phyloP scores from a whole-genome alignment of 306 rosid species.

The Gleditsia sinensis region DNA sequence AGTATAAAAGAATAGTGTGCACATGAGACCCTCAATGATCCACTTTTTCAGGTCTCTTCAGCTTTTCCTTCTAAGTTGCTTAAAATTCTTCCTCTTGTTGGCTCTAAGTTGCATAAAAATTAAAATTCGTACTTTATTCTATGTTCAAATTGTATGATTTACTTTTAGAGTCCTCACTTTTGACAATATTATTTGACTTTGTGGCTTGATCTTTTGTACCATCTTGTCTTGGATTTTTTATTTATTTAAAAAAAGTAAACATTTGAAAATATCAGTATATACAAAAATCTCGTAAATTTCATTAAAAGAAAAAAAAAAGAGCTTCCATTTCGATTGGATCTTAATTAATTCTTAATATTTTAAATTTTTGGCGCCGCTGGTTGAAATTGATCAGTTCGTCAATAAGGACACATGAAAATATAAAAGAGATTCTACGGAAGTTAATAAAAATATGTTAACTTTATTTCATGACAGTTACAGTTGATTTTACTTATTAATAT shows the following conservation, averaged over 20 bases:
- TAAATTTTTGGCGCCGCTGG: not conserved
- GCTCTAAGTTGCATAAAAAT: not conserved
- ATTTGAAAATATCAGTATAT: too few relatives aligned
- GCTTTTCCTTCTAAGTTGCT: conserved; percentile 23
- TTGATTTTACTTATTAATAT: not conserved
- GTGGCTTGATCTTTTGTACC: not conserved
- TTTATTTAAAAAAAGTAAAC: too few relatives aligned
- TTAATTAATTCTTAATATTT: not conserved
- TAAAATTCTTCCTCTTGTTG: not conserved
- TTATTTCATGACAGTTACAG: not conserved
- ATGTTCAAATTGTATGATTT: not conserved
- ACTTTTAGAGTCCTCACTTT: not conserved
- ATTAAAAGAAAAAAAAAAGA: not conserved
- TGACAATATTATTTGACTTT: conserved; percentile 4
- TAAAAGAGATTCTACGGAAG: not conserved
- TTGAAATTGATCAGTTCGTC: not conserved
- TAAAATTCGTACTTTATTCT: not conserved
- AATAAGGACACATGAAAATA: too few relatives aligned
- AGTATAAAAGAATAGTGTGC: conserved; percentile 49
- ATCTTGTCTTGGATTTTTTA: not conserved
- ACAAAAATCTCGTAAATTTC: too few relatives aligned
- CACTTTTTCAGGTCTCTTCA: conserved; percentile 23
- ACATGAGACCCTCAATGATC: conserved; percentile 29
- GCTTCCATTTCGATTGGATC: not conserved
- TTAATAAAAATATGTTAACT: not conserved